These are phyloP conservation scores for Nothophaeocryptopus gaeumannii DNA, from an alignment of 2,329 filamentous ascomycete species.

Conservation along the genomic window DNA sequence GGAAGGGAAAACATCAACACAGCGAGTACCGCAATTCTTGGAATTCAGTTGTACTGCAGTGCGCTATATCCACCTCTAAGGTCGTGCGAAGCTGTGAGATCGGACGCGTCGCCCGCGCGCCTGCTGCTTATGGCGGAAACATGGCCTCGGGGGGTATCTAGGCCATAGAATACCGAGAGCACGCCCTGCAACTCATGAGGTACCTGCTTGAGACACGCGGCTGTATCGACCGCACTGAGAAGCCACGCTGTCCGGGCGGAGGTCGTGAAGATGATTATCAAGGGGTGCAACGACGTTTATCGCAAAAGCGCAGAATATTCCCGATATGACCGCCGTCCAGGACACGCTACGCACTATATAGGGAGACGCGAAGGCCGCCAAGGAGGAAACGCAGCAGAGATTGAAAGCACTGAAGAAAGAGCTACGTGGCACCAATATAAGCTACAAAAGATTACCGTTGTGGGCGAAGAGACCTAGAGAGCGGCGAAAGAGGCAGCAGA, in stretches of 20 bases:
- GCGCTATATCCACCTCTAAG: constrained; percentile 3
- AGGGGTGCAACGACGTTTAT: too few species aligned
- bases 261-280: constrained; percentile 6
- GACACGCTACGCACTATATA: too few species aligned
- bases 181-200: constrained; percentile 9
- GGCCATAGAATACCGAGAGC: constrained; percentile 7
- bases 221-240: constrained; percentile 11
- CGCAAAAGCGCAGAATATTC: too few species aligned
- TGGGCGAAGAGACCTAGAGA: too few species aligned
- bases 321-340: too few species aligned
- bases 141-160: constrained; percentile 4
- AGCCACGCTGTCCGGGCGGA: constrained; percentile 4
- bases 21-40: constrained; percentile 6
- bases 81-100: constrained; percentile 1
- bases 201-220: constrained; percentile 8
- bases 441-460: too few species aligned
- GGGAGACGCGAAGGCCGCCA: too few species aligned
- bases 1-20: too few species aligned
- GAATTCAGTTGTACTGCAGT: constrained; percentile 10
- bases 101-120: constrained; percentile 2
- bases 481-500: too few species aligned
- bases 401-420: too few species aligned
- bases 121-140: constrained; percentile 7
- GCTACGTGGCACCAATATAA: too few species aligned
- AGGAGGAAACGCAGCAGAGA: too few species aligned